Percentiles rank a stretch among this genome's conserved stretches.
phyloP scores from a whole-genome alignment of 2,329 filamentous ascomycete species.

The Alternaria sp. region DNA sequence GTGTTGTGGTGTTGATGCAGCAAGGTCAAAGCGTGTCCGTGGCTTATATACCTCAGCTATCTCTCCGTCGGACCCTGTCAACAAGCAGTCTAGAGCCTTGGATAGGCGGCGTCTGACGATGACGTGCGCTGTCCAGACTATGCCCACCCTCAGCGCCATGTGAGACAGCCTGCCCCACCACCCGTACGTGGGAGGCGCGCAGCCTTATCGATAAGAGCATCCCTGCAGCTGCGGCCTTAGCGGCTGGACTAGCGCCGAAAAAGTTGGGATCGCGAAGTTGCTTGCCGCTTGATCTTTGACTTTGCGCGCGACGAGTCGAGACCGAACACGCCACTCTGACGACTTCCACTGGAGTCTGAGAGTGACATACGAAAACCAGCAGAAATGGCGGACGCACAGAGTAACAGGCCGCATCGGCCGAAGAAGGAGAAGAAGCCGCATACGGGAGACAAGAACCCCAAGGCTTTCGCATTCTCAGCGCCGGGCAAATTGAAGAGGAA shows the following conservation, averaged over 20 bases:
- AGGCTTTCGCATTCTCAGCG: slow-evolving; percentile 85
- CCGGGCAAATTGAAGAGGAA: slow-evolving; percentile 81
- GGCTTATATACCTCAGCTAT: slow-evolving; percentile 30
- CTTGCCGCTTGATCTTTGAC: slow-evolving; percentile 7
- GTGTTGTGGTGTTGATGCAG: slow-evolving; percentile 13
- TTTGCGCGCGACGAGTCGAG: slow-evolving; percentile 10
- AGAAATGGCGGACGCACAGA: slow-evolving; percentile 68
- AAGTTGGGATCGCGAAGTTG: slow-evolving; percentile 19
- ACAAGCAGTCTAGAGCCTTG: slow-evolving; percentile 28
- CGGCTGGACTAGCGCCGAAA: slow-evolving; percentile 40
- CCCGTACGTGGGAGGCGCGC: slow-evolving; percentile 8
- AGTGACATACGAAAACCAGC: neutral
- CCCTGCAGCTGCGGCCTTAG: slow-evolving; percentile 33
- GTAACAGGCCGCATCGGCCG: slow-evolving; percentile 83
- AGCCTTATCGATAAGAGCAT: slow-evolving; percentile 43
- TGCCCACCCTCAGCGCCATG: slow-evolving; percentile 8
- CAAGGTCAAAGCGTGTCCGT: slow-evolving; percentile 15
- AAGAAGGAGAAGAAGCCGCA: slow-evolving; percentile 87
- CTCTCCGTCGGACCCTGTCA: slow-evolving; percentile 9
- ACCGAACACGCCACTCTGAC: neutral
- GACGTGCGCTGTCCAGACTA: slow-evolving; percentile 25
- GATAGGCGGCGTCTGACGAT: slow-evolving; percentile 28
- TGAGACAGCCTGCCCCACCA: slow-evolving; percentile 19
- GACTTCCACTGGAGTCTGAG: neutral
- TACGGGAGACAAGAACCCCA: slow-evolving; percentile 76